These are phyloP conservation scores for Cyphellophora europaea DNA, from an alignment of 2,329 filamentous ascomycete genomes.

Conservation along the genomic window DNA sequence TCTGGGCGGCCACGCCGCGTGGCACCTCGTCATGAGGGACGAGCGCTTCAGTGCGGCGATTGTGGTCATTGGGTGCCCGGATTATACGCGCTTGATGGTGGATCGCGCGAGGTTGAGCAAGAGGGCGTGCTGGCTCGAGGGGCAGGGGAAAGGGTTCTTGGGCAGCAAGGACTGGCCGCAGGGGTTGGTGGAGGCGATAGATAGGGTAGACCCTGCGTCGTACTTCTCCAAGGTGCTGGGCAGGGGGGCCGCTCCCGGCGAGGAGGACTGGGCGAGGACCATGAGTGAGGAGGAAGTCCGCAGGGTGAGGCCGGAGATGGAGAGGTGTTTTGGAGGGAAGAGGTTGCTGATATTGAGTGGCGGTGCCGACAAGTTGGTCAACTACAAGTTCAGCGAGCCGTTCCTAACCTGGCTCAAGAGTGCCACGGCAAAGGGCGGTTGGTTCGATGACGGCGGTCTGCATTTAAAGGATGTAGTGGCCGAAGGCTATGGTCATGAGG, in stretches of 20 bases:
- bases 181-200: slow-evolving; percentile 54
- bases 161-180: slow-evolving; percentile 70
- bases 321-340: slow-evolving; percentile 33
- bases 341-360: slow-evolving; percentile 45
- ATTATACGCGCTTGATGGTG: slow-evolving; percentile 71
- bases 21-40: slow-evolving; percentile 74
- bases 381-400: slow-evolving; percentile 45
- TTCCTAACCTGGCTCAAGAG: slow-evolving; percentile 50
- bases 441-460: slow-evolving; percentile 41
- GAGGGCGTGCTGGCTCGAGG: slow-evolving; percentile 48
- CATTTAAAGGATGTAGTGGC: slow-evolving; percentile 49
- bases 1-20: slow-evolving; percentile 77
- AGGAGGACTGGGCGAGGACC: slow-evolving; percentile 23
- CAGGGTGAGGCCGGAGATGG: slow-evolving; percentile 33
- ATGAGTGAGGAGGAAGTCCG: slow-evolving; percentile 34
- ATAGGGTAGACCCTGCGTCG: slow-evolving; percentile 54
- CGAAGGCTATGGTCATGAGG: slow-evolving; percentile 49
- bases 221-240: not conserved
- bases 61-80: slow-evolving; percentile 78
- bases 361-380: slow-evolving; percentile 51
- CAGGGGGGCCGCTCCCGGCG: slow-evolving; percentile 18
- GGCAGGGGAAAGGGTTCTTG: slow-evolving; percentile 55
- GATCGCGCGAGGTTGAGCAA: slow-evolving; percentile 68
- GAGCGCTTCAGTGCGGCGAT: slow-evolving; percentile 66
- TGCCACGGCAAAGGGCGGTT: slow-evolving; percentile 29